Conservation (phyloP, 2,329 filamentous ascomycete species). For the Rutstroemia sp. region DNA sequence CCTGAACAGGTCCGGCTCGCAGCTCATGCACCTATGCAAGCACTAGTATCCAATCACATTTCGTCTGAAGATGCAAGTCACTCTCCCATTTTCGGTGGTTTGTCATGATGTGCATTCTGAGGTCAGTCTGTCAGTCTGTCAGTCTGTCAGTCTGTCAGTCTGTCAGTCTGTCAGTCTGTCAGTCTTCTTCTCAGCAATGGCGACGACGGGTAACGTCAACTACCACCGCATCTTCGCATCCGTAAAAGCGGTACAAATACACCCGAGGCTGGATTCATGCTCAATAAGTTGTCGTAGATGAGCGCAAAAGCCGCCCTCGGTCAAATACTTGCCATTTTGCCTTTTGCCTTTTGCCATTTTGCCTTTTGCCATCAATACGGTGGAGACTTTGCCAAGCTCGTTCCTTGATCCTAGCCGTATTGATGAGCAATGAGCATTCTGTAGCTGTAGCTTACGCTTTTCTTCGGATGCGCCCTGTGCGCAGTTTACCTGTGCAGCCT, state of each 20-base stretch:
- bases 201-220: too few species aligned
- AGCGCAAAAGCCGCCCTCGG: neutral
- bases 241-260: too few species aligned
- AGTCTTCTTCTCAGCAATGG: too few species aligned
- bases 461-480: slow-evolving; percentile 3
- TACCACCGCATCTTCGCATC: too few species aligned
- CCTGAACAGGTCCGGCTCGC: slow-evolving; percentile 6
- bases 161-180: too few species aligned
- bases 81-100: too few species aligned
- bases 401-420: neutral
- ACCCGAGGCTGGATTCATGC: too few species aligned
- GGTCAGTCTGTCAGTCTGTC: too few species aligned
- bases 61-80: neutral
- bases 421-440: neutral
- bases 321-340: neutral
- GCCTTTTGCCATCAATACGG: neutral
- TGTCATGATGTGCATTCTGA: too few species aligned
- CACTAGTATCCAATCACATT: neutral
- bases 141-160: too few species aligned
- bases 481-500: neutral
- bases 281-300: neutral
- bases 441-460: neutral
- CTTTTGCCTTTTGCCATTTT: neutral
- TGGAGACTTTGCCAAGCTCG: neutral
- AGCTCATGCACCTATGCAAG: slow-evolving; percentile 1